Evolutionary conservation across 78 protist genomes (phyloP), one percentile per base, ranked within the genome.

Genomic region (Speleostelium caveatum): DNA sequence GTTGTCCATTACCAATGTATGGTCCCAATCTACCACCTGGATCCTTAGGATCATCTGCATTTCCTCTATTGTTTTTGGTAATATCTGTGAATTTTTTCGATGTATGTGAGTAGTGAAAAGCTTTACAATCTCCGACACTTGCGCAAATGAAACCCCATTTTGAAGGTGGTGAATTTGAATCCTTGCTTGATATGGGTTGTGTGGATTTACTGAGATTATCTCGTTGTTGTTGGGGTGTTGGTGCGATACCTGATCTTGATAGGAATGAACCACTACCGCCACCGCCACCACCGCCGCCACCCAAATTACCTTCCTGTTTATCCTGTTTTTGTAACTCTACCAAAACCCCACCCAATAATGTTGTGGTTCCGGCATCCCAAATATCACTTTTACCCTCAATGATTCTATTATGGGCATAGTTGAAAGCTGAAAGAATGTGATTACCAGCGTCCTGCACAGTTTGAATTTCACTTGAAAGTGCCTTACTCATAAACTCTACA

Each of bases 21-120:
- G 95, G 95, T 3, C 95, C 95, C 26, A 92, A 79, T 56, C 95
- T 55, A 26, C 95, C 95, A 45, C 95, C 95, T 38, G 91, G 88
- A 61, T 92, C 95, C 45, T 74, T 92, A 12, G 92, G 75, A 22
- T 92, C 95, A 38, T 75, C 86, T 0, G 79, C 92, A 45, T 85
- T 92, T 32, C 76, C 80, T 39, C 95, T 77, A 73, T 91, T 91
- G 58, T 75, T 75, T n/a, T 72, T 85, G 33, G 95, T 91, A 38
- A 91, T 69, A 61, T 91, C 95, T 26, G 86, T 73, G 58, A 91
- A 80, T 36, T 68, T 85, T 55, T 78, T 76, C 21, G 59, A 39
- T 17, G 51, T 49, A 3, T 73, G 69, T 35, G 73, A 68, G 14
- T 73, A 91, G 19, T 83, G 92, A 68, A 76, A 91, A 16, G 80